phyloP scores from a whole-genome alignment of 768 basidiomycete species.

The Roridomyces roridus region DNA sequence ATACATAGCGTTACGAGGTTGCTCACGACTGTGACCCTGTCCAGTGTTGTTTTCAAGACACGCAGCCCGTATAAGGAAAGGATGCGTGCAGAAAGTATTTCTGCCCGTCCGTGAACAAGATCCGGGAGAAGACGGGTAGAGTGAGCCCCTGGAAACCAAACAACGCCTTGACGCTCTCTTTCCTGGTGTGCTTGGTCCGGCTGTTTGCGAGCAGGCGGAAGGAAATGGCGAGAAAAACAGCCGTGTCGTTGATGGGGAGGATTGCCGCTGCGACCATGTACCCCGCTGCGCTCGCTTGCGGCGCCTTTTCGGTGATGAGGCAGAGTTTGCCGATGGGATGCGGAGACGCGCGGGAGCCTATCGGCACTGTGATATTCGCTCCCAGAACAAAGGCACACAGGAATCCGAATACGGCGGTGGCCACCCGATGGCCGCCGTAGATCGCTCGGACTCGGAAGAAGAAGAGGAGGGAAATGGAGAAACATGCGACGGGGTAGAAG shows the following conservation, averaged over 20 bases:
- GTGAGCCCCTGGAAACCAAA: constrained; percentile 26
- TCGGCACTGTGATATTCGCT: constrained; percentile 28
- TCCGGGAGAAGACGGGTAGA: constrained; percentile 33
- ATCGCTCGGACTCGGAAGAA: constrained; percentile 35
- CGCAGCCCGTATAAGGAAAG: neutral
- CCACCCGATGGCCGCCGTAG: constrained; percentile 25
- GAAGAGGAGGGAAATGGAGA: constrained; percentile 34
- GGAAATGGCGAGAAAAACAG: constrained; percentile 38
- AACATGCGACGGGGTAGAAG: constrained; percentile 26
- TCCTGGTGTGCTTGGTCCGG: neutral
- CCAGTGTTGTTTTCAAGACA: neutral
- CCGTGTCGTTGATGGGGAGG: constrained; percentile 33
- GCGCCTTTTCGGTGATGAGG: constrained; percentile 19
- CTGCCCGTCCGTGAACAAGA: constrained; percentile 36
- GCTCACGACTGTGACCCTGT: constrained; percentile 15
- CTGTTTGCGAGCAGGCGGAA: constrained; percentile 27
- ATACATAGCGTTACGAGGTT: constrained; percentile 6
- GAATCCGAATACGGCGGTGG: constrained; percentile 31
- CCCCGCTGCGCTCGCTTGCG: constrained; percentile 25
- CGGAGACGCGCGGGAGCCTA: constrained; percentile 25
- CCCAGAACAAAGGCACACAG: constrained; percentile 40
- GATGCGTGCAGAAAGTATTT: constrained; percentile 37
- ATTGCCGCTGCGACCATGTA: too few species aligned
- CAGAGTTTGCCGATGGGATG: constrained; percentile 34
- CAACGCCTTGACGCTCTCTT: constrained; percentile 10